Conservation (phyloP, 1,284 basidiomycete genomes). For the Anthracocystis walkeri region DNA sequence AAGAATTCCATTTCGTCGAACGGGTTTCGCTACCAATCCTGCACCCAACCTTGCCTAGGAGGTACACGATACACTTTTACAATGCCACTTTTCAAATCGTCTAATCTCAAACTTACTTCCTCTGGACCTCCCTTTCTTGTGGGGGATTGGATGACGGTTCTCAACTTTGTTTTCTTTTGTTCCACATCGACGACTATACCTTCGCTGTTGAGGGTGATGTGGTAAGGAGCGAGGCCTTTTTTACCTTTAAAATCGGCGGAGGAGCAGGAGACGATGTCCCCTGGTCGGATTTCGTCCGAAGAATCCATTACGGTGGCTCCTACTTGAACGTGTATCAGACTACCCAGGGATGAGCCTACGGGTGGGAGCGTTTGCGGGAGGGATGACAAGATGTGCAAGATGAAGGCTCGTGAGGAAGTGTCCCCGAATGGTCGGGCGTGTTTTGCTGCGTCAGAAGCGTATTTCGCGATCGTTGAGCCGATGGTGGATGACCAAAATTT, state of each 20-base stretch:
- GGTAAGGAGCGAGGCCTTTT: slow-evolving; percentile 80
- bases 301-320: slow-evolving; percentile 78
- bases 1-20: too few relatives aligned
- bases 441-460: slow-evolving; percentile 74
- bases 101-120: slow-evolving; percentile 82
- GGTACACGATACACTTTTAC: slow-evolving; percentile 71
- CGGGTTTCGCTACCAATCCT: slow-evolving; percentile 31
- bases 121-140: slow-evolving; percentile 74
- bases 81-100: slow-evolving; percentile 86
- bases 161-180: slow-evolving; percentile 56
- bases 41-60: slow-evolving; percentile 45
- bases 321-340: slow-evolving; percentile 73
- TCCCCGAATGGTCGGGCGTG: slow-evolving; percentile 80
- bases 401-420: slow-evolving; percentile 82
- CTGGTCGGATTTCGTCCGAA: slow-evolving; percentile 83
- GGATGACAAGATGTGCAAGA: slow-evolving; percentile 76
- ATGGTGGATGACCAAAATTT: slow-evolving; percentile 78
- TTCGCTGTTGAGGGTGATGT: slow-evolving; percentile 76
- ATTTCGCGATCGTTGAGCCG: slow-evolving; percentile 79
- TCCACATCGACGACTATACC: slow-evolving; percentile 81
- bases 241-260: slow-evolving; percentile 89
- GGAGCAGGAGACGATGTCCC: slow-evolving; percentile 81
- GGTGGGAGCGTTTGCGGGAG: slow-evolving; percentile 74
- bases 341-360: slow-evolving; percentile 54
- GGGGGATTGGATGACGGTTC: slow-evolving; percentile 75